phyloP scores from a whole-genome alignment of 352 stramenopile species.

The Globisporangium emineosum region DNA sequence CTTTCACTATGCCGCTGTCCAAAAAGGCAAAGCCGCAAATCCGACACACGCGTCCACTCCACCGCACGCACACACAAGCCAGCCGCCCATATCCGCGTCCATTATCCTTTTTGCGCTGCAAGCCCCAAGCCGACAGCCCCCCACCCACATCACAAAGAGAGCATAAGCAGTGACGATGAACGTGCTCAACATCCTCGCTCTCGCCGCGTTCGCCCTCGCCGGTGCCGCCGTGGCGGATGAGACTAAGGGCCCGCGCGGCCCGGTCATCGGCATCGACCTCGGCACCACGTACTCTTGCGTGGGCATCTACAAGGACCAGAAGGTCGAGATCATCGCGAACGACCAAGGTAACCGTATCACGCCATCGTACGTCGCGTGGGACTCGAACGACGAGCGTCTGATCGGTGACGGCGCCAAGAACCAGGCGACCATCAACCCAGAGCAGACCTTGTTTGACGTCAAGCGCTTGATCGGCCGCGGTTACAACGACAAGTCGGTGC shows the following conservation, averaged over 20 bases:
- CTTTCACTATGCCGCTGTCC: constrained; percentile 10
- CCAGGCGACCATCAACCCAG: constrained; percentile 97
- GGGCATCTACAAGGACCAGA: constrained; percentile 92
- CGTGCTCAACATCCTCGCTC: constrained; percentile 56
- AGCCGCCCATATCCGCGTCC: constrained; percentile 15
- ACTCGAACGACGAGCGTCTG: constrained; percentile 94
- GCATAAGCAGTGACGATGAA: constrained; percentile 46
- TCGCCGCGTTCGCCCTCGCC: constrained; percentile 39
- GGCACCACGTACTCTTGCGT: constrained; percentile 94
- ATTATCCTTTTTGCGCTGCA: constrained; percentile 55
- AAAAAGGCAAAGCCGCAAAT: no score
- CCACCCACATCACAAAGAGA: constrained; percentile 15
- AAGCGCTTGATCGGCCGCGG: constrained; percentile 99
- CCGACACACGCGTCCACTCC: background rate
- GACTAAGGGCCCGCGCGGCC: constrained; percentile 61
- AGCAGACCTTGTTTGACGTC: constrained; percentile 99
- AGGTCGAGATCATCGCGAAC: constrained; percentile 97
- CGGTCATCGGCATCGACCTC: constrained; percentile 84
- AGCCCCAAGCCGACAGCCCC: background rate
- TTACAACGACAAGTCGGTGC: constrained; percentile 96
- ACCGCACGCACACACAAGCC: no score
- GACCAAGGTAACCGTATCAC: constrained; percentile 98
- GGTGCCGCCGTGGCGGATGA: constrained; percentile 38
- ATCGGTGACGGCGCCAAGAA: constrained; percentile 99
- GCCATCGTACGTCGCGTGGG: constrained; percentile 98